These are phyloP conservation scores for Solanum etuberosum DNA, from an alignment of 257 asterid species.

Conservation along the genomic window DNA sequence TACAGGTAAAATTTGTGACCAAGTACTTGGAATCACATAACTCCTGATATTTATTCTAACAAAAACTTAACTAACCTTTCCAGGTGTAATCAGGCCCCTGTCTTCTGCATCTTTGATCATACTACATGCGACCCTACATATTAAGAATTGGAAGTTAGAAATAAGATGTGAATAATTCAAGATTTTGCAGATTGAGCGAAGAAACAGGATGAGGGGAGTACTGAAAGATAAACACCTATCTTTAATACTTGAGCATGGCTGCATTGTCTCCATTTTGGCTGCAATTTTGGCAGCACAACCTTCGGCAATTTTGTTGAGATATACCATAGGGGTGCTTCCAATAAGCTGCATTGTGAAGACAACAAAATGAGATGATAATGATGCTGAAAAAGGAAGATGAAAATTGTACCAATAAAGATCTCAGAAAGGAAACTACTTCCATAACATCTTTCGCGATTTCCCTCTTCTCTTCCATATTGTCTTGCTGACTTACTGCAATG, in stretches of 20 bases:
- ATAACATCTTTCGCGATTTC: slow-evolving; percentile 26
- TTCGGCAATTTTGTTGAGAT: slow-evolving; percentile 25
- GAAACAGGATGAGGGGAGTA: not conserved
- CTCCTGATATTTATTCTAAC: not conserved
- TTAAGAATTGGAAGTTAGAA: not conserved
- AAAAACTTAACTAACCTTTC: slow-evolving; percentile 20
- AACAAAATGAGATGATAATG: not conserved
- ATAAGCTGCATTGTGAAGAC: slow-evolving; percentile 7
- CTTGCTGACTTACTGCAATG: slow-evolving; percentile 4
- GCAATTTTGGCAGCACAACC: slow-evolving; percentile 30
- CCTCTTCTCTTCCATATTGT: slow-evolving; percentile 13
- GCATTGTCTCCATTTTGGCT: slow-evolving; percentile 35
- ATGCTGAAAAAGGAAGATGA: not conserved
- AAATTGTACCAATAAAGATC: not conserved
- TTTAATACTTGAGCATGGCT: slow-evolving; percentile 37
- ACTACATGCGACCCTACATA: slow-evolving; percentile 27
- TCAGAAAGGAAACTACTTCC: slow-evolving; percentile 12
- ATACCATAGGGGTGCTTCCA: slow-evolving; percentile 37
- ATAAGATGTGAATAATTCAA: not conserved
- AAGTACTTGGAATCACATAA: not conserved
- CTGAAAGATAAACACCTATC: slow-evolving; percentile 17
- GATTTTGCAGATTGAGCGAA: not conserved
- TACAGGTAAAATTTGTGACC: not conserved
- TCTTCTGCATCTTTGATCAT: slow-evolving; percentile 48
- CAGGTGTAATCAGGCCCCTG: slow-evolving; percentile 32